Conservation (phyloP, 1,284 basidiomycete species). For the Trichosporon faecale region DNA sequence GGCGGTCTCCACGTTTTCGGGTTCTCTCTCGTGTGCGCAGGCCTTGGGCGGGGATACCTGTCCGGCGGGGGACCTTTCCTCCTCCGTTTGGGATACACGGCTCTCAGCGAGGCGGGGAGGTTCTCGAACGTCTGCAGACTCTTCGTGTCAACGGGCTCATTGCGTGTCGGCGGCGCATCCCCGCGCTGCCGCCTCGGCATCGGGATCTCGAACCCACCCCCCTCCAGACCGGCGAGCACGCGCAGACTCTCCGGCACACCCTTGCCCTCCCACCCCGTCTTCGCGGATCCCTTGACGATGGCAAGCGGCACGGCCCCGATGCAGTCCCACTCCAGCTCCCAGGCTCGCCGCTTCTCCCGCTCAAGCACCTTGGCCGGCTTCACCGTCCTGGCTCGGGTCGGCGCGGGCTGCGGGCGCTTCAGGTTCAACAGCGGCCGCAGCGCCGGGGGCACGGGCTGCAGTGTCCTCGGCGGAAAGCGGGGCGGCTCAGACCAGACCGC, state of each 20-base stretch:
- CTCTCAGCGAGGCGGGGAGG: conserved; percentile 12
- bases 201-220: neutral
- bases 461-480: conserved; percentile 14
- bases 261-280: conserved; percentile 22
- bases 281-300: conserved; percentile 19
- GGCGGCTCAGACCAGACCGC: conserved; percentile 10
- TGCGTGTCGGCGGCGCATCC: neutral
- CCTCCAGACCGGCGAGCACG: conserved; percentile 27
- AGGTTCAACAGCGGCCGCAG: conserved; percentile 3
- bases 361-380: neutral
- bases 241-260: conserved; percentile 26
- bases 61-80: neutral
- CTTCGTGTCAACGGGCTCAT: neutral
- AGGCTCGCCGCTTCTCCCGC: neutral
- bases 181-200: neutral
- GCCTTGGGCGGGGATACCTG: conserved; percentile 29
- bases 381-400: neutral
- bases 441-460: conserved; percentile 15
- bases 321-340: conserved; percentile 12
- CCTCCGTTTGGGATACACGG: conserved; percentile 9
- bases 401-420: neutral
- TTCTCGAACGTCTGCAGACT: conserved; percentile 9
- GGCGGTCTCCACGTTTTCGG: conserved; percentile 35
- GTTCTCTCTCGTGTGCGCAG: conserved; percentile 30
- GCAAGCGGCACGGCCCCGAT: conserved; percentile 29